These are phyloP conservation scores for Castanea crenata DNA, from an alignment of 306 rosid species.

Conservation along the genomic window DNA sequence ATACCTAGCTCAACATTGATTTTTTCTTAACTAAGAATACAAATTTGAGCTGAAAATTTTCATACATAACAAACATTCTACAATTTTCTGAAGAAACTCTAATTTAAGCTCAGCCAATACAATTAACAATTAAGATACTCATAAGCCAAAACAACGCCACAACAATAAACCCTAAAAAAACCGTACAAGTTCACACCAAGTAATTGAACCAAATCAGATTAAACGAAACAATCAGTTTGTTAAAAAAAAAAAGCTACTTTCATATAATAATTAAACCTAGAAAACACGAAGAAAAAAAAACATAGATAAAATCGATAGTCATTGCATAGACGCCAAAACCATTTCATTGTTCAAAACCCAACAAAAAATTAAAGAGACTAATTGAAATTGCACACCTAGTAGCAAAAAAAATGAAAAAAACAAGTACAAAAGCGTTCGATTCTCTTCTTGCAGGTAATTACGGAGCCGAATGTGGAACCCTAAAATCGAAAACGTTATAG, in stretches of 20 bases:
- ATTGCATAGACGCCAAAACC: background rate
- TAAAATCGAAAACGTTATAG: background rate
- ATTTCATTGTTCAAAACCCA: too few species aligned
- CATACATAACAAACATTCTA: background rate
- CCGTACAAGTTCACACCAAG: background rate
- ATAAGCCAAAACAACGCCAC: background rate
- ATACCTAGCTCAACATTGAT: background rate
- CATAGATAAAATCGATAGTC: background rate
- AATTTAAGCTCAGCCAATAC: background rate
- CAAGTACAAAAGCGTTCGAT: background rate
- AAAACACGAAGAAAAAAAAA: background rate
- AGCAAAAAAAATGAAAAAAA: background rate
- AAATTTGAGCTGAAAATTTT: background rate
- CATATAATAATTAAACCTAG: background rate
- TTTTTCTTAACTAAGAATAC: background rate
- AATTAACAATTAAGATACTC: background rate
- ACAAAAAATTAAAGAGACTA: background rate
- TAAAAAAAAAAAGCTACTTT: background rate
- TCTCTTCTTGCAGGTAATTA: background rate
- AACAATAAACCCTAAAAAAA: background rate
- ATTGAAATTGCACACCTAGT: constrained; percentile 11
- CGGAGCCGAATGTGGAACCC: background rate
- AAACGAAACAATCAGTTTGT: background rate
- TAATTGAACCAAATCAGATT: background rate
- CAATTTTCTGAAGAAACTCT: background rate